Base-by-base conservation (phyloP, 805 yeast genomes). In the Candida awuae region DNA sequence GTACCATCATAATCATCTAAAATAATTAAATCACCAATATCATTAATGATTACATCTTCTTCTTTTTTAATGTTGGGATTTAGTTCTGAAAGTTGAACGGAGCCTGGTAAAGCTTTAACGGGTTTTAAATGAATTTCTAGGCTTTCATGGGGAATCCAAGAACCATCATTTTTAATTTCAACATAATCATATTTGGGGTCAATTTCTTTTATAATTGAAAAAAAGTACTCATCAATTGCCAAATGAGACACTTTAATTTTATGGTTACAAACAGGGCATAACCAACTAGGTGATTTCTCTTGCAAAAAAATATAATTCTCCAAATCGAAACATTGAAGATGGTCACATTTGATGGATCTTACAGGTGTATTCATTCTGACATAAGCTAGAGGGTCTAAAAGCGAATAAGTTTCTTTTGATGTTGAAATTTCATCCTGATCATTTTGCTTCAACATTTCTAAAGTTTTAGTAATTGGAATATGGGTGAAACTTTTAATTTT, bases 251-350 rank as follows among this genome's bases (percentile, higher is more conserved):
- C 62, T 2, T 65, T 59, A 3, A 85, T 61, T 3, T 53, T 54
- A 5, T 60, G 63, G 44, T 72, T 73, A 55, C 98, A 92, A 4
- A 85, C 69, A 0, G 97, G 96, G 54, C 98, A 92, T 37, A 63
- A 63, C 97, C 97, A 90, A 0, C 84, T 74, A 0, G 95, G 82
- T 0, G 83, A 75, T 54, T 82, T 90, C 39, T 68, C 67, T 56
- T 90, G 97, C 32, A 87, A 67, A 51, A 76, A 73, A 8, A 92
- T 50, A 53, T 73, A 92, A 32, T 84, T 74, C 26, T 68, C 57
- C 0, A 84, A 88, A 59, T 92, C 98, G 56, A 88, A 85, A 55
- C 97, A 88, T 51, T 84, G 90, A 13, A 86, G 62, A 59, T 92
- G 98, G 26, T 70, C 63, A 61, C 98, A 92, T 34, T 60, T 65